Base-by-base conservation (phyloP, 345 rosid species). In the Arabidopsis arenosa region DNA sequence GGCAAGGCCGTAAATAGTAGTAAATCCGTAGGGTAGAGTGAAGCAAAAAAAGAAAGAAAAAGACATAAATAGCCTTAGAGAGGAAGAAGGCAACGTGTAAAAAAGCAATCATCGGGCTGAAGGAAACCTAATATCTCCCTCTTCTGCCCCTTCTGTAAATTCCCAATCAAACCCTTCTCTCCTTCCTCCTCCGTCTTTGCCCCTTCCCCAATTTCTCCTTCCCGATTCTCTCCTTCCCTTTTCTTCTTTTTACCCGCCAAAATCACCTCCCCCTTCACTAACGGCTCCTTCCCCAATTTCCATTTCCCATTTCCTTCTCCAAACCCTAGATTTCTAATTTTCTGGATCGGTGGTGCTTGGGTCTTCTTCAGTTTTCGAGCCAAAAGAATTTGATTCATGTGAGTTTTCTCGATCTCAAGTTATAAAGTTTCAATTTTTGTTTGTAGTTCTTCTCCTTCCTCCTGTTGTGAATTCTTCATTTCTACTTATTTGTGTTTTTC, bases 91-190 rank as follows among this genome's bases (percentile, higher is more conserved):
- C 23, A 57, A 63, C 14, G 55, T 77, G 69, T 79, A 58, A 82
- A 47, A 59, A 69, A 81, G 72, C 77, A 3, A 61, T 82, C 64
- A 77, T 75, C 40, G 56, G 63, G 70, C 77, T 71, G 72, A 10
- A 18, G 77, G n/a, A 73, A 68, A 79, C 81, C 81, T 79, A 73
- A 79, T 73, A 72, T 74, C 74, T 85, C 79, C 89, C 85, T 71
- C 89, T 84, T 85, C 84, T 84, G 84, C 88, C 88, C 88, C 83
- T 79, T 79, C 78, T 82, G 83, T 80, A 84, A 84, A 78, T 82
- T 81, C 79, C 86, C 80, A 79, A 80, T 79, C 78, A 66, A 57
- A 80, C 85, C 84, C 81, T 75, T 71, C 30, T 64, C 59, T 69
- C 48, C 63, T 62, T 28, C 32, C 80, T 56, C 60, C 64, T 66